phyloP scores from a whole-genome alignment of 768 basidiomycete genomes.

The Collybia sp. region DNA sequence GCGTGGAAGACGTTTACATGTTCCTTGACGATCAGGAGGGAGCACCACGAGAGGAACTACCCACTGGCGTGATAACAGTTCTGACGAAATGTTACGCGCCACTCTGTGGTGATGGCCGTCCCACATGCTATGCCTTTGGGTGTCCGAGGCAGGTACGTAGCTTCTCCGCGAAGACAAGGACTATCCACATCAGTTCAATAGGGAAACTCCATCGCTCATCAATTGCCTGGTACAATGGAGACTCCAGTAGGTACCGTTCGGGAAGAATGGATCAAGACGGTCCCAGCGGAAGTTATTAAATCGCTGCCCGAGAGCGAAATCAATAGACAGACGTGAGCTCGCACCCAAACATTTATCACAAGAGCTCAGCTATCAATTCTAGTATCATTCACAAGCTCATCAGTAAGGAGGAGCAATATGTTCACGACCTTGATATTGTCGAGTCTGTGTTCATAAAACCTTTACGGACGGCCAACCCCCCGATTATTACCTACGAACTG shows the following conservation, averaged over 20 bases:
- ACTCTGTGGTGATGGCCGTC: constrained; percentile 65
- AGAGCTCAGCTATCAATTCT: not conserved
- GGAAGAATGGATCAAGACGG: constrained; percentile 43
- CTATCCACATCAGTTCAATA: constrained; percentile 5
- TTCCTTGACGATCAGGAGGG: constrained; percentile 85
- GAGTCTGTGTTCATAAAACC: constrained; percentile 61
- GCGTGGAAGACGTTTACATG: constrained; percentile 93
- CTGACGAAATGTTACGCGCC: constrained; percentile 88
- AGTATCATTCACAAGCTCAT: constrained; percentile 88
- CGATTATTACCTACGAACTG: constrained; percentile 49
- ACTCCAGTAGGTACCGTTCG: constrained; percentile 41
- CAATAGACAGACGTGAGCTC: constrained; percentile 67
- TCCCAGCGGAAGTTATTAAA: constrained; percentile 32
- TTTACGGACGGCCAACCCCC: constrained; percentile 37
- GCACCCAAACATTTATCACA: not conserved
- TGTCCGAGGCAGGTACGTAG: constrained; percentile 65
- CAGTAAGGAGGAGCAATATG: constrained; percentile 84
- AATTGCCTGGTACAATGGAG: constrained; percentile 17
- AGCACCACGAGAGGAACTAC: constrained; percentile 57
- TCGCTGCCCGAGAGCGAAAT: constrained; percentile 71
- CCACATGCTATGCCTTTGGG: constrained; percentile 76
- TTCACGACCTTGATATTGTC: constrained; percentile 81
- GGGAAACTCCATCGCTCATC: constrained; percentile 24
- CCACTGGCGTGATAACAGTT: constrained; percentile 84
- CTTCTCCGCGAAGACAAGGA: not conserved